Evolutionary conservation across 2,329 filamentous ascomycete species (phyloP).

Genomic region (Lachnellula suecica): DNA sequence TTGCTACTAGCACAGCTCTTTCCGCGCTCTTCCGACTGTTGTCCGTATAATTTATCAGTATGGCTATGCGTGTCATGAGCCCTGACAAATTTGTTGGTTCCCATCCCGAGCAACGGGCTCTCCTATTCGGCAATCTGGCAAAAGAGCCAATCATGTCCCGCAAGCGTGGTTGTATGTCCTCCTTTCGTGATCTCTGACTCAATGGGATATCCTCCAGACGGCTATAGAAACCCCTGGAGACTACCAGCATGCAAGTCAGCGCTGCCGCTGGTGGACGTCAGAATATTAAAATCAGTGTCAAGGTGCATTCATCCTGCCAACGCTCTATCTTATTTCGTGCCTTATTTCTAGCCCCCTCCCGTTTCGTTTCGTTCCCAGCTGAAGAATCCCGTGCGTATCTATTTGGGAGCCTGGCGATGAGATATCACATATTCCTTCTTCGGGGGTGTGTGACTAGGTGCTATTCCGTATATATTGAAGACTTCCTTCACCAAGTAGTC

Average conservation of each 20-base stretch:
- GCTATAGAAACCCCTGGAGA: not conserved
- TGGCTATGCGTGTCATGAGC: constrained; percentile 18
- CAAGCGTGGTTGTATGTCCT: not conserved
- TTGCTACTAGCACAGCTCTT: not conserved
- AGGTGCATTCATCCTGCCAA: constrained; percentile 3
- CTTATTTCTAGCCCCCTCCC: no score
- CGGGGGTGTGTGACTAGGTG: not conserved
- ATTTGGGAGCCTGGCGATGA: not conserved
- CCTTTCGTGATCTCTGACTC: constrained; percentile 1
- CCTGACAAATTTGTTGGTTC: constrained; percentile 13
- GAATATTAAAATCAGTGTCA: constrained; percentile 2
- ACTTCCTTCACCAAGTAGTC: not conserved
- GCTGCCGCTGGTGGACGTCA: constrained; percentile 1
- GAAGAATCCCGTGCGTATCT: not conserved
- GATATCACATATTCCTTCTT: not conserved
- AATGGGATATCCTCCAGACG: not conserved
- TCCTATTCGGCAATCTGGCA: not conserved
- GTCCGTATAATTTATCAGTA: constrained; percentile 6
- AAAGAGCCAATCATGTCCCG: not conserved
- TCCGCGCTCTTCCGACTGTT: not conserved
- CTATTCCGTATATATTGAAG: not conserved
- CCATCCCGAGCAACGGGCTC: not conserved
- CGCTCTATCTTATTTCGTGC: not conserved
- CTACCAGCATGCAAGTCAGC: constrained; percentile 8
- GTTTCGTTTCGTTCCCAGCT: not conserved